Evolutionary conservation across 768 basidiomycete genomes (phyloP), one percentile per base, ranked within the genome.

Genomic region (Trametes villosa): DNA sequence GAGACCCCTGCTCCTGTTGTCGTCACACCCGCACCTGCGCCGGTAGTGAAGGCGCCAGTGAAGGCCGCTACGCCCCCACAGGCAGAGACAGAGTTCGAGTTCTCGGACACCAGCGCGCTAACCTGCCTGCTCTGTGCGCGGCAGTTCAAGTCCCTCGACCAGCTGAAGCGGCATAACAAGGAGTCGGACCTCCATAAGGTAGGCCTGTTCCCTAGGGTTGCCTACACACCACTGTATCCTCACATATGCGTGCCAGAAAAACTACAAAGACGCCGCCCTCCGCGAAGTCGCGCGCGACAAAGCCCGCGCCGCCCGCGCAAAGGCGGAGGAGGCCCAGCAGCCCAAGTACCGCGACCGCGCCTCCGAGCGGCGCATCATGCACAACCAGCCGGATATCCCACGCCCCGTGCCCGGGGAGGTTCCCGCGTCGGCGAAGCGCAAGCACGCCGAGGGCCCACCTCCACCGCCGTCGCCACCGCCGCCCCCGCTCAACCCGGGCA

Each of bases 111-210:
- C 5, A 75, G 72, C 51, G 84, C 85, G 44, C 76, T 93, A 66
- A 89, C 88, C 54, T 98, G 97, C 72, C 74, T 98, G 51, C 85
- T 99, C 15, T 99, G 97, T 71, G 86, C 94, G 40, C 83, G 97
- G 30, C 92, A 96, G 71, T 95, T 99, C 85, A 98, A 96, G 76
- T 79, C 83, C 4, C 67, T 89, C 58, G 94, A 96, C 26, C 87
- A 92, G 65, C 81, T 99, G 41, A 88, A 83, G 68, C 86, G 94
- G 18, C 97, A 99, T 72, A 94, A 92, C 71, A 89, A 87, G 68
- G 93, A 92, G 77, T 99, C 97, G 26, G 92, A 91, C 71, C 78
- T 99, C 64, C 97, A 99, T 77, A 98, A 98, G 91, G 96, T 81
- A 78, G 74, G 78, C 77, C 20, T n/a, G 9, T 17, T 33, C 42